These are phyloP conservation scores for Mycena albidolilacea DNA, from an alignment of 768 basidiomycete genomes.

Conservation along the genomic window DNA sequence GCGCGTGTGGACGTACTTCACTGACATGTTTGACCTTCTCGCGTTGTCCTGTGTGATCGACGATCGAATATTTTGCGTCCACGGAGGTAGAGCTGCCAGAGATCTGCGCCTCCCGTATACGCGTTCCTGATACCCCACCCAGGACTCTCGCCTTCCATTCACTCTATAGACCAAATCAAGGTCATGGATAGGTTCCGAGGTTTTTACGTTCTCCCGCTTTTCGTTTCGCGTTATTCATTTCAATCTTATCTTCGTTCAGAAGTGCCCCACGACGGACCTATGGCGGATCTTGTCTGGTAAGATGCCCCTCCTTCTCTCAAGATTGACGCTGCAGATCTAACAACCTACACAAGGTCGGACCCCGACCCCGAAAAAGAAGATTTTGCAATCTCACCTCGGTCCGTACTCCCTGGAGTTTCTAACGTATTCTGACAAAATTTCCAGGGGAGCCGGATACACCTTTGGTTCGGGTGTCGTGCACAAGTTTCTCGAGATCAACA, in stretches of 20 bases:
- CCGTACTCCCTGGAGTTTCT: conserved; percentile 45
- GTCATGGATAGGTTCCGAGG: conserved; percentile 61
- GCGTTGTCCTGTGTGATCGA: conserved; percentile 98
- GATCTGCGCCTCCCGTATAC: conserved; percentile 10
- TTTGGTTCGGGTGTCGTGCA: conserved; percentile 98
- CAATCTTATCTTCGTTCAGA: conserved; percentile 56
- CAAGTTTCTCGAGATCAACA: conserved; percentile 96
- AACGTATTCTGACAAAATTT: conserved; percentile 37
- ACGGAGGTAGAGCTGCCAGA: conserved; percentile 76
- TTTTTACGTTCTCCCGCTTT: conserved; percentile 20
- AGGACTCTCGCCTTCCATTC: conserved; percentile 94
- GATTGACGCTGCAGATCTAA: conserved; percentile 12
- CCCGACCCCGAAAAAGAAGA: conserved; percentile 99
- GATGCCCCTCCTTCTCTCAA: not conserved
- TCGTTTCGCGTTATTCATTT: conserved; percentile 14
- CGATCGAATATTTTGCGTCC: conserved; percentile 99
- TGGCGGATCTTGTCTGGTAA: conserved; percentile 98
- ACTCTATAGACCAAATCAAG: conserved; percentile 36
- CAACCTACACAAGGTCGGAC: conserved; percentile 59
- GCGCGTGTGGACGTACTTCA: conserved; percentile 98
- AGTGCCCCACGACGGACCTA: conserved; percentile 98
- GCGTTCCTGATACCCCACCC: conserved; percentile 21
- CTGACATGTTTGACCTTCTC: conserved; percentile 99
- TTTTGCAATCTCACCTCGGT: conserved; percentile 99
- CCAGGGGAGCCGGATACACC: conserved; percentile 96